Evolutionary conservation across 495 filamentous ascomycete species (phyloP).

Genomic region (Talaromyces borbonicus): DNA sequence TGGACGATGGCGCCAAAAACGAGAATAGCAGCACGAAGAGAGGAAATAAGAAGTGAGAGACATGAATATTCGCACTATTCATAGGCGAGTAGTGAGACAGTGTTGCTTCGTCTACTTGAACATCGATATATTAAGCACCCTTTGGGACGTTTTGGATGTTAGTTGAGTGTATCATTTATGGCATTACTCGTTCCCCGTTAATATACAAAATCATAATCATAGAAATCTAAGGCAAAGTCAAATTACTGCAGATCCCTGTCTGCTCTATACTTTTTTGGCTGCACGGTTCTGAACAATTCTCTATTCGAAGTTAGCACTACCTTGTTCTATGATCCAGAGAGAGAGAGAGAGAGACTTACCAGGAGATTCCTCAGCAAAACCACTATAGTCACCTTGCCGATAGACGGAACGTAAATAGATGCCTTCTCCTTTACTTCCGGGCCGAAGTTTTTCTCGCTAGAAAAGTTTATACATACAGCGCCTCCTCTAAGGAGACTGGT

Average conservation of each 20-base stretch:
- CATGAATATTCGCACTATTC: too few species aligned
- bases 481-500: slow-evolving; percentile 73
- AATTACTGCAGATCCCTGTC: slow-evolving; percentile 6
- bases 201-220: slow-evolving; percentile 5
- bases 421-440: slow-evolving; percentile 84
- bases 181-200: neutral
- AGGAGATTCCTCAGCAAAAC: slow-evolving; percentile 81
- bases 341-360: slow-evolving; percentile 39
- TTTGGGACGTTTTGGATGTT: too few species aligned
- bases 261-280: slow-evolving; percentile 35
- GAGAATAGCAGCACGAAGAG: neutral
- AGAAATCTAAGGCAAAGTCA: neutral
- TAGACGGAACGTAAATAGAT: slow-evolving; percentile 92
- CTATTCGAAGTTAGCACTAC: slow-evolving; percentile 16
- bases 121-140: too few species aligned
- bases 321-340: neutral
- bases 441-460: slow-evolving; percentile 89
- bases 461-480: slow-evolving; percentile 95
- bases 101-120: too few species aligned
- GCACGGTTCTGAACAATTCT: slow-evolving; percentile 42
- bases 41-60: neutral
- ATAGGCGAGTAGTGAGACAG: too few species aligned
- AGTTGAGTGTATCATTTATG: too few species aligned
- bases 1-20: neutral
- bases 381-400: slow-evolving; percentile 95